Evolutionary conservation across 179 eudicot species (phyloP).

Genomic region (Vitellaria paradoxa): DNA sequence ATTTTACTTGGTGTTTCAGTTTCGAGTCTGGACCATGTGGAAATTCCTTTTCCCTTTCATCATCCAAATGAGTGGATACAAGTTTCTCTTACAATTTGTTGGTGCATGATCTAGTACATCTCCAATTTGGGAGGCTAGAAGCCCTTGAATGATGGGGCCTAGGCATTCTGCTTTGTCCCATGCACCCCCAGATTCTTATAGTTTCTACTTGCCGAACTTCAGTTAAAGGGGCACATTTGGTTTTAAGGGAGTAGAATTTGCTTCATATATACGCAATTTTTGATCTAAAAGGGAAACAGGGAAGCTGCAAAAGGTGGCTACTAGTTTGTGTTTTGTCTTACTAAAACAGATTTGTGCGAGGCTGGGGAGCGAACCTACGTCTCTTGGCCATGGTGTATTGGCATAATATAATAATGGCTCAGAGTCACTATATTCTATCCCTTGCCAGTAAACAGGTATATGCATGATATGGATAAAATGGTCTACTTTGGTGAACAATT

Average conservation of each 20-base stretch:
- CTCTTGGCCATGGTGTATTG: neutral
- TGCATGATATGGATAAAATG: neutral
- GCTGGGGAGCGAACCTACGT: neutral
- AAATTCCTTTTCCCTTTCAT: neutral
- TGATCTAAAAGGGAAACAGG: neutral
- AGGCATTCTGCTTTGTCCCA: slow-evolving; percentile 1
- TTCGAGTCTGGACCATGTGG: neutral
- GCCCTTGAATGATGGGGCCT: neutral
- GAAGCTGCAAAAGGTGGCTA: neutral
- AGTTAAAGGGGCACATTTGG: neutral
- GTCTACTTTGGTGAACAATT: neutral
- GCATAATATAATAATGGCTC: neutral
- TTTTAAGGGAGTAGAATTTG: neutral
- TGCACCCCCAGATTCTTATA: neutral
- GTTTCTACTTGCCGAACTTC: neutral
- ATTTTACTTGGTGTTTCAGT: slow-evolving; percentile 9
- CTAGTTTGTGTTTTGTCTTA: neutral
- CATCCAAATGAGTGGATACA: neutral
- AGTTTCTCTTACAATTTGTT: neutral
- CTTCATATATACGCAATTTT: neutral
- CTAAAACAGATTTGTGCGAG: neutral
- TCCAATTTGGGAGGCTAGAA: slow-evolving; percentile 6
- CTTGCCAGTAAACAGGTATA: neutral
- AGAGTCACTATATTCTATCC: neutral
- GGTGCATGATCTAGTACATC: slow-evolving; percentile 3